Conservation (phyloP, 148 eudicot genomes). For the Vaccinium vitisidaea region DNA sequence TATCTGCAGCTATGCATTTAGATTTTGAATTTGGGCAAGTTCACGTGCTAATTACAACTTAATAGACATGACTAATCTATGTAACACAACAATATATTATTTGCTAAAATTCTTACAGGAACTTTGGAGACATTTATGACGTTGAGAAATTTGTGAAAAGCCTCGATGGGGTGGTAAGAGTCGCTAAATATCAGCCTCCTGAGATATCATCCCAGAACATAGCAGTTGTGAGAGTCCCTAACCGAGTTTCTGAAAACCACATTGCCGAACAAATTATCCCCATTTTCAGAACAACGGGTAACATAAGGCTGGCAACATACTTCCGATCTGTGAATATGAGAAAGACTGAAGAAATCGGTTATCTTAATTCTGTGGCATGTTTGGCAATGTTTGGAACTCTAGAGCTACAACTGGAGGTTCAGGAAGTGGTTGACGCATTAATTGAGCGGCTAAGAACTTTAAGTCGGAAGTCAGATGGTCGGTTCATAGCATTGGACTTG, state of each 20-base stretch:
- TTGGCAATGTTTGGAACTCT: constrained; percentile 84
- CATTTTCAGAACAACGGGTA: constrained; percentile 61
- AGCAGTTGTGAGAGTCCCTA: constrained; percentile 83
- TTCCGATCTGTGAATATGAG: constrained; percentile 87
- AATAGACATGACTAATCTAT: neutral
- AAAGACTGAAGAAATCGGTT: constrained; percentile 36
- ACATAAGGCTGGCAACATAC: constrained; percentile 81
- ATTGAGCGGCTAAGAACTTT: constrained; percentile 70
- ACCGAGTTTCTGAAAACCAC: constrained; percentile 68
- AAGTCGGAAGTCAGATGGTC: constrained; percentile 74
- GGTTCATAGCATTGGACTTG: constrained; percentile 83
- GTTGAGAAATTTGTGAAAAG: constrained; percentile 64
- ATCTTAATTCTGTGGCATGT: constrained; percentile 59
- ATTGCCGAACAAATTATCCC: constrained; percentile 65
- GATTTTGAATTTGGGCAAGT: neutral
- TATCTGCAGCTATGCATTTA: neutral
- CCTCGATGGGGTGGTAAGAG: constrained; percentile 85
- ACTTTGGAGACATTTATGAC: constrained; percentile 79
- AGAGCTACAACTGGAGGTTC: constrained; percentile 68
- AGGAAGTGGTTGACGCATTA: constrained; percentile 85
- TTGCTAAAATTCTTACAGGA: constrained; percentile 46
- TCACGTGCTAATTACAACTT: neutral
- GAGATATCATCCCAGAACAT: constrained; percentile 52
- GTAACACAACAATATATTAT: neutral
- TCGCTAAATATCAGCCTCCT: constrained; percentile 58